phyloP scores from a whole-genome alignment of 2,329 filamentous ascomycete genomes.

The Dactylellina parvicollis region DNA sequence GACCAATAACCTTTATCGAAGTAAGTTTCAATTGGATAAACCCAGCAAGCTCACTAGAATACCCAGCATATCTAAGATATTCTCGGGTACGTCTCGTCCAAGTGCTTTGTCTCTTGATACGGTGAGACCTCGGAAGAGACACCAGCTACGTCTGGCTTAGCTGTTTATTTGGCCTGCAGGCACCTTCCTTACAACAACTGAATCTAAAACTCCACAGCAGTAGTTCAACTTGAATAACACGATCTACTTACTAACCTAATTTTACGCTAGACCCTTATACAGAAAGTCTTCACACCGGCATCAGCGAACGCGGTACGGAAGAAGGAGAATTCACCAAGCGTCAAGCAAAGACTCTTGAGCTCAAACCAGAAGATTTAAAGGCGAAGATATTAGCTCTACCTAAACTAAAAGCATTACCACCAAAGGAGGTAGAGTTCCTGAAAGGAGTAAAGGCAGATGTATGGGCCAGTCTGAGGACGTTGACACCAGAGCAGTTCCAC shows the following conservation, averaged over 20 bases:
- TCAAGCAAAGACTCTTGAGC: too few relatives aligned
- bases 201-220: too few relatives aligned
- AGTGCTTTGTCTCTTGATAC: too few relatives aligned
- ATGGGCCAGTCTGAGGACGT: background rate
- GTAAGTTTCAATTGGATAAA: background rate
- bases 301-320: background rate
- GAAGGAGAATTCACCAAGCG: too few relatives aligned
- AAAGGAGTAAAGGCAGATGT: background rate
- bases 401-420: background rate
- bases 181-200: too few relatives aligned
- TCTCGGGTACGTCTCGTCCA: too few relatives aligned
- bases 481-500: slow-evolving; percentile 2
- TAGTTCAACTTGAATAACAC: too few relatives aligned
- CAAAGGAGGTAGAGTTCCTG: background rate
- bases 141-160: too few relatives aligned
- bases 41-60: too few relatives aligned
- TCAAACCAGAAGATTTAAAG: background rate
- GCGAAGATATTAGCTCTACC: background rate
- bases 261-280: background rate
- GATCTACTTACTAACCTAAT: background rate
- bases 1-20: background rate
- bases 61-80: too few relatives aligned
- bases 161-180: too few relatives aligned
- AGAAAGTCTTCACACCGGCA: background rate
- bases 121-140: too few relatives aligned